Conservation (phyloP, 2,329 filamentous ascomycete species). For the Triangularia setosa region DNA sequence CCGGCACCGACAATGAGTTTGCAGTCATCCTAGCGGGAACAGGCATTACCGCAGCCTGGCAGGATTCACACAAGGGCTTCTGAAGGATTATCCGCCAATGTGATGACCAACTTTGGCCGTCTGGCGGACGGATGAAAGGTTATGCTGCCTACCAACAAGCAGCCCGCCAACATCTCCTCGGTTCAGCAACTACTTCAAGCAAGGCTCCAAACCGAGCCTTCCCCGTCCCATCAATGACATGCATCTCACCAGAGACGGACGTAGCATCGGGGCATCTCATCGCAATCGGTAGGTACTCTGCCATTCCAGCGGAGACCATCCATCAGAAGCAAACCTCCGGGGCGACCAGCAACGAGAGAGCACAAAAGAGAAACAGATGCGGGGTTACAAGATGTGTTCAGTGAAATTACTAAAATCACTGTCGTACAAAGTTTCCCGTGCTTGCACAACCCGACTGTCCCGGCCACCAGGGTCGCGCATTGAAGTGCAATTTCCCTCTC, state of each 20-base stretch:
- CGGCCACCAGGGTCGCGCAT: background rate
- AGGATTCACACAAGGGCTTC: background rate
- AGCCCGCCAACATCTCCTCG: background rate
- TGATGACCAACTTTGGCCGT: background rate
- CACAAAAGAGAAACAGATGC: background rate
- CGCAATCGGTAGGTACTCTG: background rate
- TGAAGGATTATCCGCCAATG: background rate
- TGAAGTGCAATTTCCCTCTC: slow-evolving; percentile 3
- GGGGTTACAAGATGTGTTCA: background rate
- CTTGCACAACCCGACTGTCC: background rate
- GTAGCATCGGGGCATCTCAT: background rate
- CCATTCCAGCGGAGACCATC: background rate
- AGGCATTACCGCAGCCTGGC: background rate
- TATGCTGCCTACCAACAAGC: background rate
- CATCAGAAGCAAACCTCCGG: background rate
- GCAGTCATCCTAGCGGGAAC: background rate
- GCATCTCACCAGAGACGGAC: background rate
- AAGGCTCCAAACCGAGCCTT: background rate
- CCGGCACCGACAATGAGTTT: background rate
- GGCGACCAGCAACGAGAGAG: background rate
- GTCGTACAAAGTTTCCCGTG: background rate
- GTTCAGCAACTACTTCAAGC: background rate
- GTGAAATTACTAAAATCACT: background rate
- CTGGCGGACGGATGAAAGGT: background rate
- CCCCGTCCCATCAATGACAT: background rate